phyloP scores from a whole-genome alignment of 495 filamentous ascomycete species.

The Penicillium parvum region DNA sequence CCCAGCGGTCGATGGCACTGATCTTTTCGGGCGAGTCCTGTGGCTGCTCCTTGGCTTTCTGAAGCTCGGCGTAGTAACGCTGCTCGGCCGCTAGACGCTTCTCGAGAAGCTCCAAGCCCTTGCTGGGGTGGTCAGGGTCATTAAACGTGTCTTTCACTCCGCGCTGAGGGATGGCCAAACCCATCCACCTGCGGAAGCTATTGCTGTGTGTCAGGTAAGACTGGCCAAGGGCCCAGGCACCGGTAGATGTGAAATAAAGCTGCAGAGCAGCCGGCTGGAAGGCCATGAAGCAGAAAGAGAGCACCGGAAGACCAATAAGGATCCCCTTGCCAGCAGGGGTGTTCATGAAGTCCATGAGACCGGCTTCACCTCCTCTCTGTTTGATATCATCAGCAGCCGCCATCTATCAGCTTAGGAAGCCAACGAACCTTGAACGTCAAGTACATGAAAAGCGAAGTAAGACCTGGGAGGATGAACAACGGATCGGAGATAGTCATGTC shows the following conservation, averaged over 20 bases:
- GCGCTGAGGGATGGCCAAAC: conserved; percentile 17
- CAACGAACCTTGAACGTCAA: conserved; percentile 54
- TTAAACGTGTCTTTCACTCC: no score
- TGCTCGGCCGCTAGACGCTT: neutral
- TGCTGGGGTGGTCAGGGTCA: no score
- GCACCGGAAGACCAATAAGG: conserved; percentile 51
- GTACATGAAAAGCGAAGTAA: conserved; percentile 46
- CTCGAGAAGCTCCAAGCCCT: no score
- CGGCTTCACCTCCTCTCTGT: conserved; percentile 53
- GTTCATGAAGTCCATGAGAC: conserved; percentile 25
- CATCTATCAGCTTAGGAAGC: neutral
- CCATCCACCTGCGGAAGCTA: conserved; percentile 22
- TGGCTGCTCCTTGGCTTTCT: neutral
- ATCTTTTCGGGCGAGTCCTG: neutral
- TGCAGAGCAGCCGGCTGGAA: conserved; percentile 66
- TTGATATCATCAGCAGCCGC: neutral
- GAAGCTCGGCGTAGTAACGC: no score
- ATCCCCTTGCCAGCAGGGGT: conserved; percentile 45
- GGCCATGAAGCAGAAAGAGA: conserved; percentile 58
- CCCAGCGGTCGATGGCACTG: conserved; percentile 18
- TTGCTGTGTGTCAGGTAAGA: conserved; percentile 42
- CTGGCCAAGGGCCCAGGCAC: conserved; percentile 55
- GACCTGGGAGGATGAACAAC: conserved; percentile 62
- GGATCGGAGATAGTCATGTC: conserved; percentile 80
- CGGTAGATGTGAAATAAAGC: conserved; percentile 62